phyloP scores from a whole-genome alignment of 1,284 basidiomycete genomes.

The Tilletia caries region DNA sequence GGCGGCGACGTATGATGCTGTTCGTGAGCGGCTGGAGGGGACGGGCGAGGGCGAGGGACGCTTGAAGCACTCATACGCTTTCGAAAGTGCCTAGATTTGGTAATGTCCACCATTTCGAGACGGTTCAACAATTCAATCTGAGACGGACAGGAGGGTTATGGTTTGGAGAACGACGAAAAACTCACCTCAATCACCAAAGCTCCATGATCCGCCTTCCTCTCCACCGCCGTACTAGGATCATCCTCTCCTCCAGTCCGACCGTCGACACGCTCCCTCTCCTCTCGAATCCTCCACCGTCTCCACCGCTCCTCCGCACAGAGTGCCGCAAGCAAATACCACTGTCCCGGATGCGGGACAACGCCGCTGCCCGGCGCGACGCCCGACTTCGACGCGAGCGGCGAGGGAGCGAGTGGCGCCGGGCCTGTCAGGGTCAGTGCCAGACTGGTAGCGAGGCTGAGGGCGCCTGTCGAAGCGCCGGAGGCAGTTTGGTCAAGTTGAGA shows the following conservation, averaged over 20 bases:
- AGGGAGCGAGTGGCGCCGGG: not conserved
- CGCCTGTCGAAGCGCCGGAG: constrained; percentile 17
- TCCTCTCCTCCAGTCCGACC: constrained; percentile 15
- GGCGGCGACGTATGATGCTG: constrained; percentile 10
- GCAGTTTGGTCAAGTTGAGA: constrained; percentile 58
- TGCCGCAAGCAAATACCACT: constrained; percentile 84
- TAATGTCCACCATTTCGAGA: not conserved
- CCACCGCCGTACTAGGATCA: constrained; percentile 59
- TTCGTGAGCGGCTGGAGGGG: not conserved
- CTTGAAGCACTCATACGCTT: constrained; percentile 11
- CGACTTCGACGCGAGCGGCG: constrained; percentile 30
- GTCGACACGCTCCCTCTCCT: constrained; percentile 62
- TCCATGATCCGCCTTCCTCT: constrained; percentile 82
- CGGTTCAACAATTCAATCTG: not conserved
- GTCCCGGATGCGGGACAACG: constrained; percentile 79
- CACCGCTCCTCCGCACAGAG: constrained; percentile 73
- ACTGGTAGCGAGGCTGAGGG: constrained; percentile 7
- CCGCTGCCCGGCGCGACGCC: constrained; percentile 48
- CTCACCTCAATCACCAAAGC: constrained; percentile 73
- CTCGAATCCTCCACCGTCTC: constrained; percentile 64
- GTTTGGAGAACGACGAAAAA: constrained; percentile 10
- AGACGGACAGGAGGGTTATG: too few species aligned
- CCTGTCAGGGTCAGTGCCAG: not conserved
- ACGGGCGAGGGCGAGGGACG: not conserved
- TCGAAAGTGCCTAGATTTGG: not conserved